Base-by-base conservation (phyloP, 345 rosid species). In the Populus nigra region DNA sequence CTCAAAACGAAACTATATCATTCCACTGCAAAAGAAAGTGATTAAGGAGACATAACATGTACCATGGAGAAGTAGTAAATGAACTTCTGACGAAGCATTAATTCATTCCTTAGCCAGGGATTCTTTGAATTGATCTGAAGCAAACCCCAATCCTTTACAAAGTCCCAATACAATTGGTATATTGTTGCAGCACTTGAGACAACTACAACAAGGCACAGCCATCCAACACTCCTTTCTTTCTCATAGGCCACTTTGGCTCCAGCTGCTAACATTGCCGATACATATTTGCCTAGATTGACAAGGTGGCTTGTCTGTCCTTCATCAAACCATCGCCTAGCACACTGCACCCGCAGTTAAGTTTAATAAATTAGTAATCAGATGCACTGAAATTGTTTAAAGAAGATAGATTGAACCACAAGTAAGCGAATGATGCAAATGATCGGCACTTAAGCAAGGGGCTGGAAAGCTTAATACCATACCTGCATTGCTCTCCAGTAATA, bases 401-500 rank as follows among this genome's bases (percentile, higher is more conserved):
- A 22, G 63, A 57, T 57, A 3, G 7, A 57, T 23, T 57, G 63
- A 22, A 33, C 35, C 31, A 33, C 27, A 55, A 43, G 73, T 18
- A 65, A 74, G 47, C 7, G 7, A n/a, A 8, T 57, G 63, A 57
- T 57, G 47, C 12, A 12, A 9, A 3, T 57, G 63, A 57, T 57
- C 8, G 27, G 27, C 10, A 3, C 29, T n/a, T 1, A 4, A 9
- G 4, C 63, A n/a, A 65, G 66, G 45, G 33, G 65, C 65, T 8
- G 38, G 25, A 53, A 73, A 15, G 7, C 33, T 72, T 23, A 9
- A 47, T 17, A 23, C 3, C 17, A 27, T 77, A 96, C 99, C 96
- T 96, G 99, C 99, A 94, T 94, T 35, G 99, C 98, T 77, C 99
- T 91, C 99, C 98, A 96, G 89, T 94, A 94, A 84, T 96, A 96